Evolutionary conservation across 192 early-diverging fungal species (phyloP).

Genomic region (Coemansia reversa): DNA sequence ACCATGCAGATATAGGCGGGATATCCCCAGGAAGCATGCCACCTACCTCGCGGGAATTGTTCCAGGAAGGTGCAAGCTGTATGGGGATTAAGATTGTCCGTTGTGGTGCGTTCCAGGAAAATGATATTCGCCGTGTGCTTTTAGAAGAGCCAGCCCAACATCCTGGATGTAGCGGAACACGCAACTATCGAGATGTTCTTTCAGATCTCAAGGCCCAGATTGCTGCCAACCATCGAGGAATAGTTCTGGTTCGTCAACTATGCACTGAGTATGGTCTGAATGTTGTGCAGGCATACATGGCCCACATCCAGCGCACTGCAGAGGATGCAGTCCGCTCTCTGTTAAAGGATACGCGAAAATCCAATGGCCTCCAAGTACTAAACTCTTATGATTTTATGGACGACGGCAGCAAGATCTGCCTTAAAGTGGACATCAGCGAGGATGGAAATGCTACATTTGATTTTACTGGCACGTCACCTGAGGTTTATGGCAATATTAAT

Average conservation of each 20-base stretch:
- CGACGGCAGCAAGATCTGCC: constrained; percentile 80
- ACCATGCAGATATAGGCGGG: constrained; percentile 95
- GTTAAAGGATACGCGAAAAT: constrained; percentile 60
- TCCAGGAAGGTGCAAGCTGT: constrained; percentile 92
- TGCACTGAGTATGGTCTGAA: constrained; percentile 82
- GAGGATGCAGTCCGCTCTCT: constrained; percentile 79
- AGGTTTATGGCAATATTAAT: constrained; percentile 89
- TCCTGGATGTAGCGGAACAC: constrained; percentile 83
- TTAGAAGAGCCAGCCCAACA: constrained; percentile 79
- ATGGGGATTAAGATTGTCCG: constrained; percentile 86
- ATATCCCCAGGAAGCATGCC: constrained; percentile 87
- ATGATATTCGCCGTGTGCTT: constrained; percentile 74
- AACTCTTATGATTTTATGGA: constrained; percentile 80
- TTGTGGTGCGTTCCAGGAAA: constrained; percentile 77
- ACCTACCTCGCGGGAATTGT: constrained; percentile 87
- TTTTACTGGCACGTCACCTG: constrained; percentile 85
- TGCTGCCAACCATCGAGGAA: constrained; percentile 95
- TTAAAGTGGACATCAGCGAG: constrained; percentile 72
- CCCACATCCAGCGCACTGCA: constrained; percentile 86
- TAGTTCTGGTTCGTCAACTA: constrained; percentile 74
- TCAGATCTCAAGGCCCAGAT: constrained; percentile 96
- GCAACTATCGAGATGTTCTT: constrained; percentile 87
- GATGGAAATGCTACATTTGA: constrained; percentile 87
- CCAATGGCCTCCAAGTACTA: constrained; percentile 48
- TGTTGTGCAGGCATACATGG: constrained; percentile 95